A percentile compares a stretch with the other conserved stretches of the same genome.
These are phyloP conservation scores for Botryosphaeria dothidea DNA, from an alignment of 2,329 filamentous ascomycete genomes.

Conservation along the genomic window DNA sequence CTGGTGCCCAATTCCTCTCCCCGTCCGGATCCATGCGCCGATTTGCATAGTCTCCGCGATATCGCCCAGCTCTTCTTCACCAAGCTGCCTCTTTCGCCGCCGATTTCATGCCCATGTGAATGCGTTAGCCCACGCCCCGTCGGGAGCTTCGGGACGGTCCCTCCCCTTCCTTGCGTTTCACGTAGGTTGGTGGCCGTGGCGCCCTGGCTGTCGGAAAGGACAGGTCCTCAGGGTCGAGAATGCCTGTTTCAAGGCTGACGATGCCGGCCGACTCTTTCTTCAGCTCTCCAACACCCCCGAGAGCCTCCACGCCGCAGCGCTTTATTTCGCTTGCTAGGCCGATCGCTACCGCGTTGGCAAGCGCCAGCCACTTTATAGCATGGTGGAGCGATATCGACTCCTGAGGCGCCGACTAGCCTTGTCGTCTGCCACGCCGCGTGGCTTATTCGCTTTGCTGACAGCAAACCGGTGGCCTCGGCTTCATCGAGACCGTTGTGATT, in stretches of 20 bases:
- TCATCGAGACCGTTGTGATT: slow-evolving; percentile 3
- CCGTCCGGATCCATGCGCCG: neutral
- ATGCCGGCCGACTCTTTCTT: neutral
- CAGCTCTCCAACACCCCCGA: neutral
- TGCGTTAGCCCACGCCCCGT: neutral
- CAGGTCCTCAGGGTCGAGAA: neutral
- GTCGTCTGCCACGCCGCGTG: neutral
- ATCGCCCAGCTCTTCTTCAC: neutral
- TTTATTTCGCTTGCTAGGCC: neutral
- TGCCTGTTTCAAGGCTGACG: neutral
- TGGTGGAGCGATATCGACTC: neutral
- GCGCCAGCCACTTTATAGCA: neutral
- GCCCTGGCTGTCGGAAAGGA: neutral
- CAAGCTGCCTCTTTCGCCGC: neutral
- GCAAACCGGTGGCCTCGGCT: neutral
- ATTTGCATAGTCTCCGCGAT: neutral
- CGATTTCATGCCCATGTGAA: neutral
- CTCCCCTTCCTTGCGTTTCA: neutral
- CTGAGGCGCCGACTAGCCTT: neutral
- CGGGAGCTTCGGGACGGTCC: neutral
- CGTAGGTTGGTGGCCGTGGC: neutral
- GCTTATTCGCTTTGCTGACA: neutral
- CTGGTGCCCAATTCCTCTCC: neutral
- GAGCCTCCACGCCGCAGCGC: neutral
- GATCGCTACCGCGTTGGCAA: neutral